These are phyloP conservation scores for Xylaria sp. DNA, from an alignment of 2,329 filamentous ascomycete genomes.

Conservation along the genomic window DNA sequence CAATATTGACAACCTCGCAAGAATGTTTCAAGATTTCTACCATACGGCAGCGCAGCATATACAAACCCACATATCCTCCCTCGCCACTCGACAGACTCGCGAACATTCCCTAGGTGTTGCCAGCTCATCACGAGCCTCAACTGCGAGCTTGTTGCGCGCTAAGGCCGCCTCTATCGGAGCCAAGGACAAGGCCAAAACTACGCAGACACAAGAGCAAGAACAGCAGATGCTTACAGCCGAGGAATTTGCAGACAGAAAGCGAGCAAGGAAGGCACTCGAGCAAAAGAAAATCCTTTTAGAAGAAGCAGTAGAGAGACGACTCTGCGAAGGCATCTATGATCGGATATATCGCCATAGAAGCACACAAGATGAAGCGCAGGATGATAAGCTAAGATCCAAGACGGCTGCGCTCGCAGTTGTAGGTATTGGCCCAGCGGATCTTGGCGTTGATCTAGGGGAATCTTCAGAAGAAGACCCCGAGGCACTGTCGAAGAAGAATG, in stretches of 20 bases:
- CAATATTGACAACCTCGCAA: conserved; percentile 81
- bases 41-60: conserved; percentile 82
- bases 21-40: conserved; percentile 97
- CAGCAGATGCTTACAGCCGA: conserved; percentile 93
- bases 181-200: conserved; percentile 61
- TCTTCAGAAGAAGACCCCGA: conserved; percentile 65
- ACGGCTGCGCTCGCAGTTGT: conserved; percentile 92
- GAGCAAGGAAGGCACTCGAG: conserved; percentile 80
- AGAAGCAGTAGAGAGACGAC: conserved; percentile 88
- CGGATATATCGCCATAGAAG: conserved; percentile 91
- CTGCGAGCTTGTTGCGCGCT: conserved; percentile 66
- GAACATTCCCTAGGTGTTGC: conserved; percentile 68
- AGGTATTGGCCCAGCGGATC: conserved; percentile 86
- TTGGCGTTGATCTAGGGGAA: conserved; percentile 79
- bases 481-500: conserved; percentile 67
- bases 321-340: conserved; percentile 86
- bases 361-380: conserved; percentile 93
- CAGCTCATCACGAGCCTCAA: conserved; percentile 65
- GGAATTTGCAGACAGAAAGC: conserved; percentile 84
- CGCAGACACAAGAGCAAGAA: conserved; percentile 58
- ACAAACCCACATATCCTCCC: conserved; percentile 83
- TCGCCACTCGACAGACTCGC: conserved; percentile 79
- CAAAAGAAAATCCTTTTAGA: conserved; percentile 81
- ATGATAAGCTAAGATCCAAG: conserved; percentile 93
- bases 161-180: conserved; percentile 65